Conservation (phyloP, 306 rosid species). For the Cyamopsis tetragonoloba region DNA sequence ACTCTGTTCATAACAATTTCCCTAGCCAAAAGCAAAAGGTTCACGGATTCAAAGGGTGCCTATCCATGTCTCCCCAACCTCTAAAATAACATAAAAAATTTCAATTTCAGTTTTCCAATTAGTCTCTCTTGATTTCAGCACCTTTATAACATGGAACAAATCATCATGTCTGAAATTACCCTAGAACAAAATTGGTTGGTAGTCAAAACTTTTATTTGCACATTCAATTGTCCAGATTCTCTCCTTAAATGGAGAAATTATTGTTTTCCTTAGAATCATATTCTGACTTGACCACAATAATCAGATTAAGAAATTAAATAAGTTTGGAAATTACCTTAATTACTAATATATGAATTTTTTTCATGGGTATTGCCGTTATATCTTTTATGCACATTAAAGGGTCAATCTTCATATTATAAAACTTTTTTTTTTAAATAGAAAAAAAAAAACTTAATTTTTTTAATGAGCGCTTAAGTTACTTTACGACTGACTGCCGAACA, state of each 20-base stretch:
- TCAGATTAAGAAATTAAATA: not conserved
- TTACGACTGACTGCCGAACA: no score
- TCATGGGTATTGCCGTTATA: no score
- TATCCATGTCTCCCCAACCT: not conserved
- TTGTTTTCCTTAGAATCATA: not conserved
- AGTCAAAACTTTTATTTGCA: slow-evolving; percentile 18
- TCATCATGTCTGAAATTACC: not conserved
- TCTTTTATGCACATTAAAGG: no score
- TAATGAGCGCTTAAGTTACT: no score
- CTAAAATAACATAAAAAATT: not conserved
- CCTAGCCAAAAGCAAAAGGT: not conserved
- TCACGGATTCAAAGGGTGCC: slow-evolving; percentile 10
- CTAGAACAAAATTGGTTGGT: not conserved
- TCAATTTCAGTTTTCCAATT: not conserved
- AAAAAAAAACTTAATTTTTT: no score
- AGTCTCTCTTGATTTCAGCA: not conserved
- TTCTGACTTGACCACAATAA: not conserved
- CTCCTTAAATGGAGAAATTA: slow-evolving; percentile 16
- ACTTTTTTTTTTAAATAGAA: no score
- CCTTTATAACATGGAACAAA: slow-evolving; percentile 11
- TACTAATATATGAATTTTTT: not conserved
- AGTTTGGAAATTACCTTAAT: not conserved
- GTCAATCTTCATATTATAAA: no score
- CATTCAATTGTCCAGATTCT: not conserved
- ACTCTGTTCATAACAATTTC: not conserved